Conservation (phyloP, 1,284 basidiomycete species). For the Leccinum subspadiceum region DNA sequence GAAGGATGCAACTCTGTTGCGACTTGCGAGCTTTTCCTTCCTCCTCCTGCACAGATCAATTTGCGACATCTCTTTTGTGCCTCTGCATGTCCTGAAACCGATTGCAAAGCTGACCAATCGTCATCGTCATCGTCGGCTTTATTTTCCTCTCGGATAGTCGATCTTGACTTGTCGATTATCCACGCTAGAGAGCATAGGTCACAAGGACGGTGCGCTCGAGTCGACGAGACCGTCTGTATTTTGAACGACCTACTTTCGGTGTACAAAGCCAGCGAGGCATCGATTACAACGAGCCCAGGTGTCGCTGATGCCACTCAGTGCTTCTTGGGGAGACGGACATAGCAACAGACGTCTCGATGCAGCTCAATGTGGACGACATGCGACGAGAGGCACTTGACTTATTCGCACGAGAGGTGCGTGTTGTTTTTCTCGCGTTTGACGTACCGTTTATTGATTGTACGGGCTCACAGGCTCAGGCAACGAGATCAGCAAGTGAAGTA, state of each 20-base stretch:
- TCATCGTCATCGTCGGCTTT: too few species aligned
- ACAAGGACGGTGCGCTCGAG: constrained; percentile 51
- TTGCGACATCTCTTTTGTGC: too few species aligned
- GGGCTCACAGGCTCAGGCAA: constrained; percentile 6
- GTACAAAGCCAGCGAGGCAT: constrained; percentile 48
- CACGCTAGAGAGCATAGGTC: constrained; percentile 32
- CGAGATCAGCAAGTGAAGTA: constrained; percentile 11
- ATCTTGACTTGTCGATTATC: too few species aligned
- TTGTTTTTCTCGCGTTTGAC: neutral
- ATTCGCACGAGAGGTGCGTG: constrained; percentile 41
- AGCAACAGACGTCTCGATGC: constrained; percentile 23
- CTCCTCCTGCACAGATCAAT: too few species aligned
- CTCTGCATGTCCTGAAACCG: neutral
- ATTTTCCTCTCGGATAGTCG: too few species aligned
- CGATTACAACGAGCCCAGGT: constrained; percentile 53
- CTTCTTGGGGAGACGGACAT: constrained; percentile 46
- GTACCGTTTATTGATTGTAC: neutral
- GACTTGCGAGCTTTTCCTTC: too few species aligned
- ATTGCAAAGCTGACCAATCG: neutral
- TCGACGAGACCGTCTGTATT: constrained; percentile 38
- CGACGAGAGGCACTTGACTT: constrained; percentile 43
- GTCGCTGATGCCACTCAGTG: constrained; percentile 50
- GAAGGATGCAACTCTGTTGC: too few species aligned
- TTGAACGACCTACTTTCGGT: constrained; percentile 48
- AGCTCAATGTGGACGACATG: constrained; percentile 33